Evolutionary conservation across 495 filamentous ascomycete species (phyloP).

Genomic region (Daldinia decipiens): DNA sequence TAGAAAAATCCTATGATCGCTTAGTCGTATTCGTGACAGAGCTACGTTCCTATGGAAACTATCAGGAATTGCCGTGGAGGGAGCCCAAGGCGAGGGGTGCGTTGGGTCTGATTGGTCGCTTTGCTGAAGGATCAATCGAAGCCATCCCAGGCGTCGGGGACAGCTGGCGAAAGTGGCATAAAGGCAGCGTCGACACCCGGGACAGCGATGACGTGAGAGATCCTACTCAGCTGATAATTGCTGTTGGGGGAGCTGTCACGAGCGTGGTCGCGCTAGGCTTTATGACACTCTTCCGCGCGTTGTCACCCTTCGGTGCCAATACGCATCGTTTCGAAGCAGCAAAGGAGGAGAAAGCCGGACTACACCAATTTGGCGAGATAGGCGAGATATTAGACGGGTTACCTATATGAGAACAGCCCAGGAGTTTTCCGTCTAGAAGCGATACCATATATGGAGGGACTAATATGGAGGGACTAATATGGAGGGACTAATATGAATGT

Average conservation of each 20-base stretch:
- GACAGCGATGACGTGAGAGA: constrained; percentile 43
- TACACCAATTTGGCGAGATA: constrained; percentile 50
- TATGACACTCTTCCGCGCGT: constrained; percentile 38
- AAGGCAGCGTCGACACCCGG: constrained; percentile 36
- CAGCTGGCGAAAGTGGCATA: constrained; percentile 45
- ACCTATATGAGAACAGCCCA: constrained; percentile 20
- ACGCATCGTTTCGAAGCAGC: constrained; percentile 49
- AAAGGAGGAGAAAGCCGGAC: constrained; percentile 19
- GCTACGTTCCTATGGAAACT: constrained; percentile 50
- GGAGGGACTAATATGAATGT: neutral
- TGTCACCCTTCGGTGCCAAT: constrained; percentile 48
- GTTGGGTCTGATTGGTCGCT: constrained; percentile 41
- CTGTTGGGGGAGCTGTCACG: constrained; percentile 33
- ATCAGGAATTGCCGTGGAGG: constrained; percentile 30
- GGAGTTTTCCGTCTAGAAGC: constrained; percentile 3
- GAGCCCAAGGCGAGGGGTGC: constrained; percentile 33
- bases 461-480: neutral
- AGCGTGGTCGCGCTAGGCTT: constrained; percentile 40
- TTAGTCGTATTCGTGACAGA: constrained; percentile 66
- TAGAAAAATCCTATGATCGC: constrained; percentile 65
- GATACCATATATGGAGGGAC: neutral
- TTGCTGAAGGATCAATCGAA: constrained; percentile 47
- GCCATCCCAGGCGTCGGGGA: constrained; percentile 45
- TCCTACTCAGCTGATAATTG: constrained; percentile 33
- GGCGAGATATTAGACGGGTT: constrained; percentile 49